Conservation (phyloP, 805 yeast genomes). For the Kodamaea sagamina region DNA sequence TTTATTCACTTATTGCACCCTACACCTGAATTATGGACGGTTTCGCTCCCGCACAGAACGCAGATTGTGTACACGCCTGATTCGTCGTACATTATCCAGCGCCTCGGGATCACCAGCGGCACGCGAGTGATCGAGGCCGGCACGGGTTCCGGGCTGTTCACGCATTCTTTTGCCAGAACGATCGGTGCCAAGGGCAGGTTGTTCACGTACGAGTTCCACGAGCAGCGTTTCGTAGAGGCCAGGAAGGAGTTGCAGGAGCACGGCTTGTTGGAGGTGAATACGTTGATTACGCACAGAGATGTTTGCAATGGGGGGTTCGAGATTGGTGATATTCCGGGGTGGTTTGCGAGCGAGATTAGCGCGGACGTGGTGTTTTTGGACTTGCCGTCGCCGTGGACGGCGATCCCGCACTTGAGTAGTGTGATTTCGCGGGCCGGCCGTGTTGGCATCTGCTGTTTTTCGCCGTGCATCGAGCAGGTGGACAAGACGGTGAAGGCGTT, state of each 20-base stretch:
- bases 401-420: slow-evolving; percentile 69
- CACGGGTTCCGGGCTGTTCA: slow-evolving; percentile 94
- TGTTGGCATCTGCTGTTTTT: slow-evolving; percentile 87
- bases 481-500: slow-evolving; percentile 78
- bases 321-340: slow-evolving; percentile 38
- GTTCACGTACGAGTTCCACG: slow-evolving; percentile 90
- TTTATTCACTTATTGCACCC: slow-evolving; percentile 89
- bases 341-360: slow-evolving; percentile 29
- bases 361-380: slow-evolving; percentile 85
- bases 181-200: slow-evolving; percentile 61
- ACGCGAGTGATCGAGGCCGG: slow-evolving; percentile 93
- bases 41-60: slow-evolving; percentile 95
- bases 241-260: slow-evolving; percentile 73
- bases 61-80: slow-evolving; percentile 98
- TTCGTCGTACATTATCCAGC: slow-evolving; percentile 84
- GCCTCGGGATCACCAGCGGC: slow-evolving; percentile 73
- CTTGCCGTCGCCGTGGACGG: slow-evolving; percentile 96
- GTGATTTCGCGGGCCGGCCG: slow-evolving; percentile 57
- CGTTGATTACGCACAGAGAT: slow-evolving; percentile 83
- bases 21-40: slow-evolving; percentile 93
- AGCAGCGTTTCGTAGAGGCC: slow-evolving; percentile 80
- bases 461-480: slow-evolving; percentile 98
- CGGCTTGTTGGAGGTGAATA: slow-evolving; percentile 51
- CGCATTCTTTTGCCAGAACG: slow-evolving; percentile 88
- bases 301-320: slow-evolving; percentile 88